Conservation (phyloP, 1,139 yeast genomes). For the Sugiyamaella paludigena region DNA sequence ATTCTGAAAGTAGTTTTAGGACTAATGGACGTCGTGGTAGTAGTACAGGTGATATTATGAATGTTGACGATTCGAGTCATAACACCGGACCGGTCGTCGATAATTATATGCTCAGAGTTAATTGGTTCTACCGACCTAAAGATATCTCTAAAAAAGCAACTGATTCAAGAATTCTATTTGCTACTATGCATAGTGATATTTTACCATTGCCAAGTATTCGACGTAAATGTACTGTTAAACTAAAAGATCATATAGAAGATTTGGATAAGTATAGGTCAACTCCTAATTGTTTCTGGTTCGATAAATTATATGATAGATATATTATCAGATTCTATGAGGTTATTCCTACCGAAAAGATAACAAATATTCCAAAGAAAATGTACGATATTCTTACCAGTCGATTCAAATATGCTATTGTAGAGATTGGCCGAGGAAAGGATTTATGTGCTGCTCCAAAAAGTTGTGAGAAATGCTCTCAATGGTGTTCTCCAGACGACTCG, state of each 20-base stretch:
- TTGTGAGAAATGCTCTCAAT: conserved; percentile 75
- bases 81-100: conserved; percentile 41
- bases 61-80: too few species aligned
- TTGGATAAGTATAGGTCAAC: conserved; percentile 52
- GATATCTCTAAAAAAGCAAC: conserved; percentile 68
- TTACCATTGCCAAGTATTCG: conserved; percentile 77
- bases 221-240: conserved; percentile 71
- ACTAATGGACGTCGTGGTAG: conserved; percentile 15
- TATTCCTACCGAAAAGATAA: conserved; percentile 55
- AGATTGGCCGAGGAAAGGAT: conserved; percentile 64
- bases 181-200: conserved; percentile 82
- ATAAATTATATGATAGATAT: conserved; percentile 80
- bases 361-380: conserved; percentile 59
- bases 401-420: conserved; percentile 73
- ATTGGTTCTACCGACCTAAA: conserved; percentile 90
- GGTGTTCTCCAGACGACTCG: conserved; percentile 77
- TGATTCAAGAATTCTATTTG: conserved; percentile 75
- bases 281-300: conserved; percentile 81
- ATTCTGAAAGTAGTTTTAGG: neutral
- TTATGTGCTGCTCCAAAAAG: conserved; percentile 62
- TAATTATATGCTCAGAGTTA: conserved; percentile 63
- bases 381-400: conserved; percentile 63
- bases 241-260: conserved; percentile 62
- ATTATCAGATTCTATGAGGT: conserved; percentile 83
- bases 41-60: conserved; percentile 4